Percentiles rank a stretch among this genome's conserved stretches.
phyloP scores from a whole-genome alignment of 306 rosid genomes.

The Psophocarpus tetragonolobus region DNA sequence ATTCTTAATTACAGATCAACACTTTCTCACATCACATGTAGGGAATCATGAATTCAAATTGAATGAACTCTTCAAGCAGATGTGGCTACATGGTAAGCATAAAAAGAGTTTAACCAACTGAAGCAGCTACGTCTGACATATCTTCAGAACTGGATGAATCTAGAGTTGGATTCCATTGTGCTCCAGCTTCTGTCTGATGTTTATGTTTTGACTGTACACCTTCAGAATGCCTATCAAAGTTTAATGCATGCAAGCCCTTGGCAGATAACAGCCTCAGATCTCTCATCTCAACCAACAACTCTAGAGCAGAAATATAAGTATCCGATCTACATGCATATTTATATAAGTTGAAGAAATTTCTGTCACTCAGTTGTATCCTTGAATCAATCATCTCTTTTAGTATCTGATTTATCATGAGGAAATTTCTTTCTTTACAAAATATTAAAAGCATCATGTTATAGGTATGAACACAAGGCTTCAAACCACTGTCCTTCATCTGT shows the following conservation, averaged over 20 bases:
- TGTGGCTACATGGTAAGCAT: not conserved
- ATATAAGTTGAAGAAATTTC: slow-evolving; percentile 45
- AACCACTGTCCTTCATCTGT: slow-evolving; percentile 57
- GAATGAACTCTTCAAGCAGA: slow-evolving; percentile 15
- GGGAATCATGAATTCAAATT: slow-evolving; percentile 1
- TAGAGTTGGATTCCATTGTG: slow-evolving; percentile 24
- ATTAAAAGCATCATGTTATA: slow-evolving; percentile 52
- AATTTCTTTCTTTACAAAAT: slow-evolving; percentile 45
- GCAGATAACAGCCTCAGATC: slow-evolving; percentile 54
- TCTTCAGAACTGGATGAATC: slow-evolving; percentile 58
- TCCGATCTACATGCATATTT: slow-evolving; percentile 32
- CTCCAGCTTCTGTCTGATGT: slow-evolving; percentile 19
- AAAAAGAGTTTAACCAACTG: slow-evolving; percentile 47
- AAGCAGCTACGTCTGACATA: slow-evolving; percentile 47
- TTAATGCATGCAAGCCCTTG: slow-evolving; percentile 15
- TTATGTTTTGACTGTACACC: slow-evolving; percentile 33
- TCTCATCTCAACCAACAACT: slow-evolving; percentile 53
- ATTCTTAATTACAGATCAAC: too few species aligned
- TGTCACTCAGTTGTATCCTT: slow-evolving; percentile 44
- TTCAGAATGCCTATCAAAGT: slow-evolving; percentile 9
- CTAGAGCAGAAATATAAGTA: slow-evolving; percentile 17
- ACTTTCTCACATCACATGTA: not conserved
- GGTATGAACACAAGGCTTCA: slow-evolving; percentile 46
- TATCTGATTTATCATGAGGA: slow-evolving; percentile 40
- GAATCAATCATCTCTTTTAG: slow-evolving; percentile 64